These are phyloP conservation scores for Chaetomium sp. DNA, from an alignment of 2,329 filamentous ascomycete species.

Conservation along the genomic window DNA sequence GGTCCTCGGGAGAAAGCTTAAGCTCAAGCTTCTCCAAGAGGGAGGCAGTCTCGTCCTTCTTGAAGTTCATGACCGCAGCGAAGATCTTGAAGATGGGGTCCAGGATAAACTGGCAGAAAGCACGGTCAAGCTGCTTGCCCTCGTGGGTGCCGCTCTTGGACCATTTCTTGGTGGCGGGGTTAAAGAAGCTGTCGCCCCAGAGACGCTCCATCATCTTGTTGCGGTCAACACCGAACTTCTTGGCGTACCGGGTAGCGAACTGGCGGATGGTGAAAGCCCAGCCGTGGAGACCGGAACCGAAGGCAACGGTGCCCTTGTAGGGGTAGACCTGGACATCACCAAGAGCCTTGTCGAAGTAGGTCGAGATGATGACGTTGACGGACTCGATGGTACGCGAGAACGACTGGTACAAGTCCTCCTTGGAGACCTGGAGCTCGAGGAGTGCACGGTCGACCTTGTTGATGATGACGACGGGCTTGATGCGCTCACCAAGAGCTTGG, in stretches of 20 bases:
- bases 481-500: conserved; percentile 98
- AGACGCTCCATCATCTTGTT: conserved; percentile 99
- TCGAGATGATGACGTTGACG: conserved; percentile 99
- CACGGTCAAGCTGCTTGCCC: conserved; percentile 88
- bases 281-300: conserved; percentile 99
- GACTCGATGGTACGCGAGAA: conserved; percentile 99
- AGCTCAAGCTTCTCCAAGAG: conserved; percentile 91
- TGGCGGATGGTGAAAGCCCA: conserved; percentile 99
- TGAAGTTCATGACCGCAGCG: conserved; percentile 93
- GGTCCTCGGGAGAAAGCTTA: conserved; percentile 82
- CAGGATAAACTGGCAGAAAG: conserved; percentile 99
- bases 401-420: conserved; percentile 99
- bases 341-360: conserved; percentile 93
- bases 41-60: conserved; percentile 80
- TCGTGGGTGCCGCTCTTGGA: conserved; percentile 78
- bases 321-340: conserved; percentile 99
- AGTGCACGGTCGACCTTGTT: conserved; percentile 99
- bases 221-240: conserved; percentile 99
- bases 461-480: conserved; percentile 99
- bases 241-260: conserved; percentile 92
- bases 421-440: conserved; percentile 95
- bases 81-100: conserved; percentile 99
- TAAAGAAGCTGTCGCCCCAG: conserved; percentile 99
- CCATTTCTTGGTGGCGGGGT: conserved; percentile 99
- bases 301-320: conserved; percentile 94